Conservation (phyloP, 768 basidiomycete species). For the Glaciozyma antarctica region DNA sequence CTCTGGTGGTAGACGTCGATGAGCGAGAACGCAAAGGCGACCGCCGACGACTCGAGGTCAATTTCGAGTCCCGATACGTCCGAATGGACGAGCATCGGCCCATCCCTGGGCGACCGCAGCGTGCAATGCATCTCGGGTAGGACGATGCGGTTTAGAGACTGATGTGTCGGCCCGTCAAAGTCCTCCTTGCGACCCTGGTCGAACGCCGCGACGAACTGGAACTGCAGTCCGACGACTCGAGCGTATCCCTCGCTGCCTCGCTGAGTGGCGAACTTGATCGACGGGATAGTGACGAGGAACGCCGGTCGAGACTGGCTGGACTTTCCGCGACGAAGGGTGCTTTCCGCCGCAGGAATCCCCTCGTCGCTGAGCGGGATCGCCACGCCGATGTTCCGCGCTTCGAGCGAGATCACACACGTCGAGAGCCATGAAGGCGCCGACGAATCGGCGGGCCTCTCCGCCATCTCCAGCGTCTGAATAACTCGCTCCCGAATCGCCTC, state of each 20-base stretch:
- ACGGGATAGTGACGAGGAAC: conserved; percentile 72
- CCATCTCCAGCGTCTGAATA: conserved; percentile 59
- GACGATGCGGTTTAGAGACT: conserved; percentile 9
- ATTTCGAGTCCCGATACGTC: conserved; percentile 74
- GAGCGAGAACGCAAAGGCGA: conserved; percentile 67
- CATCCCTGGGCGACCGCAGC: conserved; percentile 38
- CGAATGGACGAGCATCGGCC: conserved; percentile 51
- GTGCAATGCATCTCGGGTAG: conserved; percentile 49
- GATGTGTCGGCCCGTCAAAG: conserved; percentile 50
- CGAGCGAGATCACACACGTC: conserved; percentile 39
- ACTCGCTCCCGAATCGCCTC: conserved; percentile 58
- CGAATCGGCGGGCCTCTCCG: conserved; percentile 17
- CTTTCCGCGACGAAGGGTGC: conserved; percentile 23
- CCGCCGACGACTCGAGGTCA: conserved; percentile 70
- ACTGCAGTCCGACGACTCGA: conserved; percentile 59
- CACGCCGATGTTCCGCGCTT: conserved; percentile 60
- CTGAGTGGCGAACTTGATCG: conserved; percentile 61
- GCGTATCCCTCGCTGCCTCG: conserved; percentile 71
- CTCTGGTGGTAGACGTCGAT: conserved; percentile 73
- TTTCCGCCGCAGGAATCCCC: conserved; percentile 40
- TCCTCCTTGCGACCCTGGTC: conserved; percentile 56
- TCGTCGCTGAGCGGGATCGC: conserved; percentile 74
- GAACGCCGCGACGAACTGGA: conserved; percentile 74
- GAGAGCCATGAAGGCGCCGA: conserved; percentile 39
- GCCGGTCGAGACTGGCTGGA: conserved; percentile 51